A percentile compares a stretch with the other conserved stretches of the same genome.
Conservation (phyloP, 2,329 filamentous ascomycete genomes). For the Setomelanomma holmii region DNA sequence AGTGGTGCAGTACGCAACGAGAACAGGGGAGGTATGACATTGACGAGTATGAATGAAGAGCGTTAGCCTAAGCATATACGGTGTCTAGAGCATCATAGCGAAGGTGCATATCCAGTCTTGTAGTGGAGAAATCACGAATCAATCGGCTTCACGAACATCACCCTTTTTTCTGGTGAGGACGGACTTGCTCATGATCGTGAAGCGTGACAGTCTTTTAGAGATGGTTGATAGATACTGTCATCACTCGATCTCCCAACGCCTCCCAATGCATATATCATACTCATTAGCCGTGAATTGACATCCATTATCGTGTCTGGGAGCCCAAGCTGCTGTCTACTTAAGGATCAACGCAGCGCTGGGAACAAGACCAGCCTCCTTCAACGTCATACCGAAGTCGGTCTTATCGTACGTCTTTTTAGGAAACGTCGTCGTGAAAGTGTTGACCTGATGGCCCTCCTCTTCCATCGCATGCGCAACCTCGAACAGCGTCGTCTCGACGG, state of each 20-base stretch:
- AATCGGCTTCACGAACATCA: too few species aligned
- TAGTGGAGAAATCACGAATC: too few species aligned
- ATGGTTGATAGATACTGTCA: background rate
- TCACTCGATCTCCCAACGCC: slow-evolving; percentile 9
- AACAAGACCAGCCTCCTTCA: slow-evolving; percentile 90
- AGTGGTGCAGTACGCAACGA: slow-evolving; percentile 58
- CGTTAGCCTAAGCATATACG: background rate
- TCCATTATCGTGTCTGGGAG: background rate
- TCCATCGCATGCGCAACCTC: slow-evolving; percentile 82
- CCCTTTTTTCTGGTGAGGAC: too few species aligned
- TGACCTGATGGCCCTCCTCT: slow-evolving; percentile 74
- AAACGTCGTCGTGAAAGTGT: slow-evolving; percentile 84
- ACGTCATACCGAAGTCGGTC: slow-evolving; percentile 82
- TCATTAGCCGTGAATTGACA: background rate
- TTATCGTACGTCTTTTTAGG: slow-evolving; percentile 78
- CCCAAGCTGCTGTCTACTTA: slow-evolving; percentile 31
- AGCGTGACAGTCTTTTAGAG: background rate
- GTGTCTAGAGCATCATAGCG: background rate
- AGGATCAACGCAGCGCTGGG: slow-evolving; percentile 91
- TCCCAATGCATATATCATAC: slow-evolving; percentile 16
- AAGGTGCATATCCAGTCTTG: background rate
- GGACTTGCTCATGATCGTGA: background rate
- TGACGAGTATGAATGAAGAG: slow-evolving; percentile 44
- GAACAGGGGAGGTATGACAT: slow-evolving; percentile 52
- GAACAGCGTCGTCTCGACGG: slow-evolving; percentile 89